A percentile compares a stretch with the other conserved stretches of the same genome.
Conservation (phyloP, 2,329 filamentous ascomycete genomes). For the Cytospora paraplurivora region DNA sequence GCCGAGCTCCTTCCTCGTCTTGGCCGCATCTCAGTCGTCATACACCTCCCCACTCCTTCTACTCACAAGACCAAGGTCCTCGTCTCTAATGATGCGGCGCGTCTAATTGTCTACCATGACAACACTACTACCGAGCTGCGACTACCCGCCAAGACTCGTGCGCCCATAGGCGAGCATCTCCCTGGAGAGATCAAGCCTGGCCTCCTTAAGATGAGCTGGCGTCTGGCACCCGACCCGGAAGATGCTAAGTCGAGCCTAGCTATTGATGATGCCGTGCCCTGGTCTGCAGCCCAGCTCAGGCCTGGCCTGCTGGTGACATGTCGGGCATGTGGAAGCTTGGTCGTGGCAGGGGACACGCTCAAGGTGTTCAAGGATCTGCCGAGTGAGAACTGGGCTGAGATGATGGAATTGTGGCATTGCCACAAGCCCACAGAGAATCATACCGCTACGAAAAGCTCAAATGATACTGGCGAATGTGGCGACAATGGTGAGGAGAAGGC, state of each 20-base stretch:
- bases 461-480: neutral
- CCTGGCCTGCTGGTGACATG: slow-evolving; percentile 18
- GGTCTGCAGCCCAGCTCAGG: slow-evolving; percentile 23
- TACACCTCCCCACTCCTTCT: slow-evolving; percentile 49
- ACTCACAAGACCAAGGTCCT: slow-evolving; percentile 47
- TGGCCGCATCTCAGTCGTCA: slow-evolving; percentile 62
- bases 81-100: slow-evolving; percentile 48
- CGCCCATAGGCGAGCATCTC: slow-evolving; percentile 32
- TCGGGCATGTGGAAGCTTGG: slow-evolving; percentile 29
- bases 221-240: slow-evolving; percentile 28
- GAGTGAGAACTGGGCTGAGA: slow-evolving; percentile 97
- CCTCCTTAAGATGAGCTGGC: slow-evolving; percentile 32
- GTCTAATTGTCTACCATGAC: slow-evolving; percentile 52
- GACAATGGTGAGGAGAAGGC: slow-evolving; percentile 33
- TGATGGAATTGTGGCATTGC: slow-evolving; percentile 99
- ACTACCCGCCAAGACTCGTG: slow-evolving; percentile 48
- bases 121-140: slow-evolving; percentile 39
- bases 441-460: slow-evolving; percentile 35
- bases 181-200: slow-evolving; percentile 42
- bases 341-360: slow-evolving; percentile 32
- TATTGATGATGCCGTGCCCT: slow-evolving; percentile 32
- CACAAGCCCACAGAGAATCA: slow-evolving; percentile 69
- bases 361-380: slow-evolving; percentile 84
- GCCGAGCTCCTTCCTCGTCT: slow-evolving; percentile 68
- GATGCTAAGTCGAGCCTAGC: slow-evolving; percentile 42